These are phyloP conservation scores for Suillus brevipes DNA, from an alignment of 768 basidiomycete genomes.

Conservation along the genomic window DNA sequence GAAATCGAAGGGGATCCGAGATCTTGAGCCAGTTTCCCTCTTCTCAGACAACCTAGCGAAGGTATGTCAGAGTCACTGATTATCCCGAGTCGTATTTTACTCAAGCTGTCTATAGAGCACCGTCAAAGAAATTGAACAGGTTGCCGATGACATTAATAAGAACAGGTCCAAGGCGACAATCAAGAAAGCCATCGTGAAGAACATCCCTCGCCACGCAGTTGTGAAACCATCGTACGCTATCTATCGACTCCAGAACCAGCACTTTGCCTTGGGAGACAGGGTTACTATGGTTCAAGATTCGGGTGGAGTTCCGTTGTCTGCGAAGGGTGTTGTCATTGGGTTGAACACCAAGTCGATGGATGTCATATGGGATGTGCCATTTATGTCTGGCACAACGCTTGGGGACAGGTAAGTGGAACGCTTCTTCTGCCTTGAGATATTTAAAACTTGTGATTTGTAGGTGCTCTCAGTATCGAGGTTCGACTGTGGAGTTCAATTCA, in stretches of 20 bases:
- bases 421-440: background rate
- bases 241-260: slow-evolving; percentile 87
- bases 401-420: slow-evolving; percentile 62
- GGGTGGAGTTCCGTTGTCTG: slow-evolving; percentile 85
- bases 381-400: slow-evolving; percentile 89
- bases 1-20: slow-evolving; percentile 79
- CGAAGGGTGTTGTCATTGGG: slow-evolving; percentile 93
- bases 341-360: slow-evolving; percentile 87
- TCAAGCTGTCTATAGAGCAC: slow-evolving; percentile 52
- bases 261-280: slow-evolving; percentile 85
- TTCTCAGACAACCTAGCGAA: slow-evolving; percentile 91
- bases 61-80: slow-evolving; percentile 39
- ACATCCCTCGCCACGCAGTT: slow-evolving; percentile 89
- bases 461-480: slow-evolving; percentile 91
- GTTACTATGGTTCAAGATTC: slow-evolving; percentile 97
- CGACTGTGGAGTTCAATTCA: slow-evolving; percentile 80
- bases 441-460: slow-evolving; percentile 36
- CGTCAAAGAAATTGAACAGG: slow-evolving; percentile 73
- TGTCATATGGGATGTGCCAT: slow-evolving; percentile 93
- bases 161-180: slow-evolving; percentile 62
- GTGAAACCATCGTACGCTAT: slow-evolving; percentile 90
- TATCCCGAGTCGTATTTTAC: background rate
- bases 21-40: slow-evolving; percentile 91
- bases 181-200: slow-evolving; percentile 92
- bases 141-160: slow-evolving; percentile 67